Percentiles rank a stretch among this genome's conserved stretches.
phyloP scores from a whole-genome alignment of 345 rosid genomes.

The Syzygium grande region DNA sequence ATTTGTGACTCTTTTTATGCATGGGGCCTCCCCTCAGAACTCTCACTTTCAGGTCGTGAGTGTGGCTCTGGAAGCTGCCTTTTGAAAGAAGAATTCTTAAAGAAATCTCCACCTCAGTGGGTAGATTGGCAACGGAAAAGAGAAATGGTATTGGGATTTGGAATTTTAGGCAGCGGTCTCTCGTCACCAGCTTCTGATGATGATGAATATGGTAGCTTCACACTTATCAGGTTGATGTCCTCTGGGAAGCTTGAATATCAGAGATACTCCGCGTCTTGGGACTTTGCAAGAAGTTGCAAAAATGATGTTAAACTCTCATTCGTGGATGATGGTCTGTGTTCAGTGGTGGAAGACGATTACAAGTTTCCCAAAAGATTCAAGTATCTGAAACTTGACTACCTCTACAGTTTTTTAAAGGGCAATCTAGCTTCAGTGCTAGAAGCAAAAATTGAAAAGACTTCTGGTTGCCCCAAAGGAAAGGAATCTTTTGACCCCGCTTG shows the following conservation, averaged over 20 bases:
- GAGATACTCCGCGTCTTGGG: conserved; percentile 36
- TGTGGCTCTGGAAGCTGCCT: conserved; percentile 57
- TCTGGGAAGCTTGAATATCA: conserved; percentile 70
- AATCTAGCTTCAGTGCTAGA: conserved; percentile 27
- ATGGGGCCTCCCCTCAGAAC: conserved; percentile 57
- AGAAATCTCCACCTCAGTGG: conserved; percentile 54
- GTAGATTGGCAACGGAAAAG: conserved; percentile 58
- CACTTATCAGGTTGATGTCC: conserved; percentile 54
- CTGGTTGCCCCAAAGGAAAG: conserved; percentile 6
- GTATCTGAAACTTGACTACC: conserved; percentile 42
- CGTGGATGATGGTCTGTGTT: conserved; percentile 26
- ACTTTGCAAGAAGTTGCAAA: conserved; percentile 13
- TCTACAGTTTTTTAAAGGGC: conserved; percentile 38
- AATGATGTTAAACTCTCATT: conserved; percentile 11
- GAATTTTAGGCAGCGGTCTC: conserved; percentile 36
- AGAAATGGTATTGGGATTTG: conserved; percentile 52
- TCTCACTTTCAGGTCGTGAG: conserved; percentile 28
- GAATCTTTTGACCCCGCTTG: conserved; percentile 16
- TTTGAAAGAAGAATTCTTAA: conserved; percentile 28
- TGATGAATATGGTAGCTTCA: conserved; percentile 55
- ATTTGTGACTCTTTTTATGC: conserved; percentile 29
- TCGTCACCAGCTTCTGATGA: conserved; percentile 15
- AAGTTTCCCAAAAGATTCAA: conserved; percentile 34
- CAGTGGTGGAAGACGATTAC: conserved; percentile 28
- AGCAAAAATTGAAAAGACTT: conserved; percentile 16